Percentiles rank a stretch among this genome's conserved stretches.
Evolutionary conservation across 2,329 filamentous ascomycete species (phyloP).

Genomic region (Setomelanomma holmii): DNA sequence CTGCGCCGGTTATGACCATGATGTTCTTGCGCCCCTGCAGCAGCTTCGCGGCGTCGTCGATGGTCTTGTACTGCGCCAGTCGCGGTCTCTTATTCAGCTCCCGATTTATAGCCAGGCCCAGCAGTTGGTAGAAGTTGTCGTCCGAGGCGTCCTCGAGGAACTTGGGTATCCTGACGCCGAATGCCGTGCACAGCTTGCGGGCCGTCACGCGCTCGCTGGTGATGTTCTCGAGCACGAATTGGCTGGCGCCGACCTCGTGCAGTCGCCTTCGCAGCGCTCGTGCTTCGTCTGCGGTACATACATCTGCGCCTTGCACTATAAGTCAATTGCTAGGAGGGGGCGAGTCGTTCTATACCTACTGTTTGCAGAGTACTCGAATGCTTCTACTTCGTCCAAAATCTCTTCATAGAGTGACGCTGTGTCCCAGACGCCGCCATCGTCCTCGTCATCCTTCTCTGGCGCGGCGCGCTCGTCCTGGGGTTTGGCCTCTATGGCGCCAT

Average conservation of each 20-base stretch:
- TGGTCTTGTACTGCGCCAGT: constrained; percentile 77
- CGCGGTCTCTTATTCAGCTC: constrained; percentile 85
- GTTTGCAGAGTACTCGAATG: constrained; percentile 35
- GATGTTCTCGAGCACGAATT: constrained; percentile 70
- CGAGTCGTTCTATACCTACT: constrained; percentile 17
- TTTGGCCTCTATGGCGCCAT: constrained; percentile 21
- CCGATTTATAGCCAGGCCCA: constrained; percentile 78
- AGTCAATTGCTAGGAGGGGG: constrained; percentile 13
- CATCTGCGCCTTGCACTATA: constrained; percentile 28
- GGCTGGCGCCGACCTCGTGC: constrained; percentile 75
- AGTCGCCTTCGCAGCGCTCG: constrained; percentile 72
- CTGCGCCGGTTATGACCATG: constrained; percentile 91
- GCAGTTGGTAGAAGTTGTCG: constrained; percentile 74
- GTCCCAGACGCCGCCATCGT: constrained; percentile 34
- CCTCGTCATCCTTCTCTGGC: constrained; percentile 14
- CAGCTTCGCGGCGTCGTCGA: constrained; percentile 85
- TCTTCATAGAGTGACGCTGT: constrained; percentile 43
- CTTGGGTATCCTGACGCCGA: constrained; percentile 75
- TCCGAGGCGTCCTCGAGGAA: constrained; percentile 78
- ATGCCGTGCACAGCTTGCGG: constrained; percentile 85
- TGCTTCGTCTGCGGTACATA: constrained; percentile 62
- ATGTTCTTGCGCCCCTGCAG: constrained; percentile 80
- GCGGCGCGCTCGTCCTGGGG: constrained; percentile 18
- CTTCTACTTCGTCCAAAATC: constrained; percentile 42
- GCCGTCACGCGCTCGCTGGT: constrained; percentile 71